Evolutionary conservation across 176 grass and related monocot species (phyloP).

Genomic region (Hsuehochloa calcarea): DNA sequence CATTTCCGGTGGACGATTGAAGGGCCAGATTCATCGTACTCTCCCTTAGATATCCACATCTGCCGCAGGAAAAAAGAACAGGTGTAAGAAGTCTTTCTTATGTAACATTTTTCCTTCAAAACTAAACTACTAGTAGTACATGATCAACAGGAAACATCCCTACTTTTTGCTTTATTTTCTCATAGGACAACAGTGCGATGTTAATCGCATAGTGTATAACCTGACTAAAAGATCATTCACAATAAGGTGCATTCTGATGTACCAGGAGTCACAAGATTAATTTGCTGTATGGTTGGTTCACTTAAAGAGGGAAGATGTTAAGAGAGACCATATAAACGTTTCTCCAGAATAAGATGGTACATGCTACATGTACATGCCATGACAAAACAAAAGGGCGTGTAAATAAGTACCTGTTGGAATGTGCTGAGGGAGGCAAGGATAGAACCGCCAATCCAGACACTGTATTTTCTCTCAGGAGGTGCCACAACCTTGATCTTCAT

Average conservation of each 20-base stretch:
- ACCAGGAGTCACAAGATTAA: not conserved
- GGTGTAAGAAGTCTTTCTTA: not conserved
- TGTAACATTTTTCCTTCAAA: not conserved
- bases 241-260: not conserved
- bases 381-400: not conserved
- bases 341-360: not conserved
- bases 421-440: constrained; percentile 52
- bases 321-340: not conserved
- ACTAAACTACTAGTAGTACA: not conserved
- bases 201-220: not conserved
- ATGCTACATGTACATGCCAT: not conserved
- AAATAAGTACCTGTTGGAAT: constrained; percentile 43
- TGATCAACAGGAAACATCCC: not conserved
- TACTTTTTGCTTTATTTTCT: not conserved
- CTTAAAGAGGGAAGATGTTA: not conserved
- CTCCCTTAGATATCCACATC: constrained; percentile 54
- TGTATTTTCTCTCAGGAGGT: constrained; percentile 47
- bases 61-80: constrained; percentile 17
- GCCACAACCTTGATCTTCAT: constrained; percentile 57
- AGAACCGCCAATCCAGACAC: constrained; percentile 49
- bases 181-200: not conserved
- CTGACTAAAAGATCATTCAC: not conserved
- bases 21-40: constrained; percentile 50
- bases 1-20: constrained; percentile 48
- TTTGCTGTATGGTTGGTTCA: not conserved